Evolutionary conservation across 805 yeast species (phyloP).

Genomic region (Lachancea quebecensis): DNA sequence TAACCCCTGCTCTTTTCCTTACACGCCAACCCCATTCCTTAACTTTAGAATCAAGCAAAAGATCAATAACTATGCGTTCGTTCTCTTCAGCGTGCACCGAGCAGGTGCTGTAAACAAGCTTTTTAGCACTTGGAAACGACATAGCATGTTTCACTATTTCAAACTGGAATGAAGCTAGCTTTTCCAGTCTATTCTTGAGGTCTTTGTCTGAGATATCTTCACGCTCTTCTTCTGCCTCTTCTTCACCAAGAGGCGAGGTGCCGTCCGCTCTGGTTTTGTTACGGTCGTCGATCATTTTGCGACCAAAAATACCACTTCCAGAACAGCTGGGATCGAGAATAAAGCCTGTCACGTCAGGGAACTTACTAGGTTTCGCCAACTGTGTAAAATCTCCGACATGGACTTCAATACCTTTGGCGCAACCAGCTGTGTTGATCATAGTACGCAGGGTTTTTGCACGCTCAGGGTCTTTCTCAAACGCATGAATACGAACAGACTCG

Average conservation of each 20-base stretch:
- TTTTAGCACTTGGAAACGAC: conserved; percentile 65
- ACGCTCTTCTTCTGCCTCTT: conserved; percentile 18
- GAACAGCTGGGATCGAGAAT: conserved; percentile 96
- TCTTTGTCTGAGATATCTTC: conserved; percentile 38
- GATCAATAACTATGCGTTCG: conserved; percentile 80
- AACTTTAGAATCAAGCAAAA: conserved; percentile 62
- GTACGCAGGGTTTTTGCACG: conserved; percentile 63
- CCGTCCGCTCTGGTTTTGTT: conserved; percentile 25
- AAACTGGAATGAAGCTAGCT: conserved; percentile 79
- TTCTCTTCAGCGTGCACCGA: conserved; percentile 92
- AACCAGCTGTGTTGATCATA: conserved; percentile 79
- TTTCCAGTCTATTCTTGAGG: conserved; percentile 39
- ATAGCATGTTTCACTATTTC: conserved; percentile 85
- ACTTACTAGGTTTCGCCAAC: conserved; percentile 42
- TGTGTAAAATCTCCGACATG: conserved; percentile 46
- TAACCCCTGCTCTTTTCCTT: conserved; percentile 48
- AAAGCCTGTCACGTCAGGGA: conserved; percentile 62
- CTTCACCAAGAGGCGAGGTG: conserved; percentile 11
- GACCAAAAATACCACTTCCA: conserved; percentile 96
- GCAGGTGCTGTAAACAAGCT: conserved; percentile 90
- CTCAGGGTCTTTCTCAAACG: conserved; percentile 79
- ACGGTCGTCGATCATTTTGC: conserved; percentile 50
- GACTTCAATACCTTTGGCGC: conserved; percentile 36
- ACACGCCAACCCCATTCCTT: conserved; percentile 69
- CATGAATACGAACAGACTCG: conserved; percentile 42